Conservation (phyloP, 805 yeast species). For the Hanseniaspora osmophila region DNA sequence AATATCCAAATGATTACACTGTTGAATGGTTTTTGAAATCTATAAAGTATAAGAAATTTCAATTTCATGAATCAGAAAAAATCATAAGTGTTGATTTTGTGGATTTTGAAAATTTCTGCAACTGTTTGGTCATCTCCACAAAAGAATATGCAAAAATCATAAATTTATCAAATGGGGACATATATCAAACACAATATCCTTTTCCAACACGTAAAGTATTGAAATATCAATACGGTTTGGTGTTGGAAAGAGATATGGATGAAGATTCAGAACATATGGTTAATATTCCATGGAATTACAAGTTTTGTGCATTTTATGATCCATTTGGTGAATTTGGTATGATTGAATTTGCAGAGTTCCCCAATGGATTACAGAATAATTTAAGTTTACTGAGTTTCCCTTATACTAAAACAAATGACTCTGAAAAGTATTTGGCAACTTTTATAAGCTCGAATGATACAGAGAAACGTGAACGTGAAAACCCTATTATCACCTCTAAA, state of each 20-base stretch:
- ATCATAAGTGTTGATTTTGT: slow-evolving; percentile 52
- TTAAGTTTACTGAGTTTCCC: slow-evolving; percentile 11
- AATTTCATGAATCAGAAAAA: slow-evolving; percentile 32
- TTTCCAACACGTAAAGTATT: slow-evolving; percentile 47
- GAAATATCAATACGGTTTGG: slow-evolving; percentile 52
- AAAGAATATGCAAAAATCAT: slow-evolving; percentile 49
- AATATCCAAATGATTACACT: slow-evolving; percentile 24
- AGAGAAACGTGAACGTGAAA: background rate
- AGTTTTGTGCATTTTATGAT: slow-evolving; percentile 56
- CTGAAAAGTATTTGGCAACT: background rate
- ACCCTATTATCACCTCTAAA: background rate
- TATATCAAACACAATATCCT: slow-evolving; percentile 53
- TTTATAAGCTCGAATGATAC: background rate
- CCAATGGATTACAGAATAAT: background rate
- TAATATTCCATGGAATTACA: slow-evolving; percentile 12
- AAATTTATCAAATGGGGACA: slow-evolving; percentile 38
- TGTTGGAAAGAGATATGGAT: slow-evolving; percentile 36
- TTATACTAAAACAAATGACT: slow-evolving; percentile 1
- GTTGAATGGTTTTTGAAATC: slow-evolving; percentile 25
- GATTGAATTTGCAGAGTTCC: slow-evolving; percentile 22
- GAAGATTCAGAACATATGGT: background rate
- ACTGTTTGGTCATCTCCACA: slow-evolving; percentile 46
- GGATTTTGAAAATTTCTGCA: slow-evolving; percentile 24
- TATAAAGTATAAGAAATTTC: slow-evolving; percentile 24
- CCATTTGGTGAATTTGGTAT: slow-evolving; percentile 64